Percentiles rank a stretch among this genome's conserved stretches.
These are phyloP conservation scores for Fragaria iinumae DNA, from an alignment of 306 rosid species.

Conservation along the genomic window DNA sequence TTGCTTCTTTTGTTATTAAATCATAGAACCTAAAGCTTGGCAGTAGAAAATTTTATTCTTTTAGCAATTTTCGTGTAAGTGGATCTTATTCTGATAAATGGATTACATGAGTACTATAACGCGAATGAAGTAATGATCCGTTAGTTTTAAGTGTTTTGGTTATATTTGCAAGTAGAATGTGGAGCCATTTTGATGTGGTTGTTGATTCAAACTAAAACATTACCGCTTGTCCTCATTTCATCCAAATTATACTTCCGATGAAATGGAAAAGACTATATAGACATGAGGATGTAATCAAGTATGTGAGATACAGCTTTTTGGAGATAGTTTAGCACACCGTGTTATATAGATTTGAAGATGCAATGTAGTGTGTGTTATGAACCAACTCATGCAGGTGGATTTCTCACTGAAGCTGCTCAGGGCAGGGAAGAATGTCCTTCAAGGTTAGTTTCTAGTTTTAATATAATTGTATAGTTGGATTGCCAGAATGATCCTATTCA, in stretches of 20 bases:
- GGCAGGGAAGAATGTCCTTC: slow-evolving; percentile 95
- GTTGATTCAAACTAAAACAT: not conserved
- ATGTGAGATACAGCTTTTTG: not conserved
- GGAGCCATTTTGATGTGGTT: not conserved
- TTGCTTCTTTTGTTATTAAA: not conserved
- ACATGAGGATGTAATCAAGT: not conserved
- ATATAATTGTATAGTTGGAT: not conserved
- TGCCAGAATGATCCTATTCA: not conserved
- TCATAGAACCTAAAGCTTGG: not conserved
- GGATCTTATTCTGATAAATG: not conserved
- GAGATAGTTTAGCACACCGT: not conserved
- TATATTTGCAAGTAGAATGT: not conserved
- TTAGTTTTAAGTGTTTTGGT: not conserved
- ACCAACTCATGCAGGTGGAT: slow-evolving; percentile 57
- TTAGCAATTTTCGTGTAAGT: not conserved
- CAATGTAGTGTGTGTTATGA: slow-evolving; percentile 1
- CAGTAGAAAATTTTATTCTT: not conserved
- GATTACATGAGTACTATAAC: too few relatives aligned
- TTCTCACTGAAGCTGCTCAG: slow-evolving; percentile 65
- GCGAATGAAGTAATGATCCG: not conserved
- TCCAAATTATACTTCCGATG: not conserved
- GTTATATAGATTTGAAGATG: not conserved
- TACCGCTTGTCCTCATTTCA: not conserved
- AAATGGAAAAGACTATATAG: not conserved
- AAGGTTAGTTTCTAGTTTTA: slow-evolving; percentile 47